Percentiles rank a stretch among this genome's conserved stretches.
Evolutionary conservation across 306 rosid genomes (phyloP).

Genomic region (Abrus precatorius): DNA sequence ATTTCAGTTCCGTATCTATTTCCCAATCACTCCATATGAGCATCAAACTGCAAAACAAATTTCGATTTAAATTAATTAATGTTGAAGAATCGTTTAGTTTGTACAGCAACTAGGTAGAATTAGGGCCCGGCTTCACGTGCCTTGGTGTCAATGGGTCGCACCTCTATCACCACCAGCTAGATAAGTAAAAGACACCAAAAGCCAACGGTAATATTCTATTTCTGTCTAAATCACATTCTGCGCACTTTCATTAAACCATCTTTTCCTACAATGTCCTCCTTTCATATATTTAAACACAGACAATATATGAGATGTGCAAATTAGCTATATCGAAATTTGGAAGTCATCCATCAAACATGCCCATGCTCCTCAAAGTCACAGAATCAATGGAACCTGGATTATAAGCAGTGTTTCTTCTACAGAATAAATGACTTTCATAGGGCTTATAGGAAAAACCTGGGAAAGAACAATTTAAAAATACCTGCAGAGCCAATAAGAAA

Average conservation of each 20-base stretch:
- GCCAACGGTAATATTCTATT: slow-evolving; percentile 31
- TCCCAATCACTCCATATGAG: slow-evolving; percentile 13
- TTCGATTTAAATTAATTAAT: slow-evolving; percentile 27
- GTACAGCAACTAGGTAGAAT: slow-evolving; percentile 40
- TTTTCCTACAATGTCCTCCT: slow-evolving; percentile 48
- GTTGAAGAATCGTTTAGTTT: slow-evolving; percentile 25
- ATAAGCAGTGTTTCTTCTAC: slow-evolving; percentile 41
- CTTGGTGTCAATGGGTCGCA: slow-evolving; percentile 43
- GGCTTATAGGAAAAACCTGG: slow-evolving; percentile 27
- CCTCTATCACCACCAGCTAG: slow-evolving; percentile 28
- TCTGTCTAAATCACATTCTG: slow-evolving; percentile 43
- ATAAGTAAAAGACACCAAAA: slow-evolving; percentile 44
- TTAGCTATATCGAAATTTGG: slow-evolving; percentile 19
- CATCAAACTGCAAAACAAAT: slow-evolving; percentile 29
- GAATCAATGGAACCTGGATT: slow-evolving; percentile 38
- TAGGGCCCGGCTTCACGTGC: slow-evolving; percentile 38
- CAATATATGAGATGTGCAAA: slow-evolving; percentile 34
- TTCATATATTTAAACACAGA: slow-evolving; percentile 39
- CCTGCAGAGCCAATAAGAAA: slow-evolving; percentile 37
- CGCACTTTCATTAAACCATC: slow-evolving; percentile 34
- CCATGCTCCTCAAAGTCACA: slow-evolving; percentile 39
- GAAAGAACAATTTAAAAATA: not conserved
- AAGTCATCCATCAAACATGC: slow-evolving; percentile 8
- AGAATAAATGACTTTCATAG: slow-evolving; percentile 28
- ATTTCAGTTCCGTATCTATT: slow-evolving; percentile 39